Evolutionary conservation across 345 rosid genomes (phyloP), one percentile per base, ranked within the genome.

Genomic region (Raphanus sativus): DNA sequence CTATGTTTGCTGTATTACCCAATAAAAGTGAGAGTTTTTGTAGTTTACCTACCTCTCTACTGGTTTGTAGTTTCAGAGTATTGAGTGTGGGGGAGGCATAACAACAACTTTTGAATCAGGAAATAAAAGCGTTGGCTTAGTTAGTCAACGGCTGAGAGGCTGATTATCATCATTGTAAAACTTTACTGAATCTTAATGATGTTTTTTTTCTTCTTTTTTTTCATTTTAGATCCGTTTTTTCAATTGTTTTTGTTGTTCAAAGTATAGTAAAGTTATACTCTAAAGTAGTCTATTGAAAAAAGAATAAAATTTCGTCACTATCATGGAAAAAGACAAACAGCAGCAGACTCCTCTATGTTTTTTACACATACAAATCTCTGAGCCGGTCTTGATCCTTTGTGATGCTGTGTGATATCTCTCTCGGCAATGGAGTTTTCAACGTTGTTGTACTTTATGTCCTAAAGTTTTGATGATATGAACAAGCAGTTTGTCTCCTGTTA

Each of bases 401-500:
- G 67, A 26, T 30, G 65, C 55, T 34, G 48, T 34, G 32, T 62
- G 58, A 30, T 64, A n/a, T n/a, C n/a, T 34, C 3, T 8, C 62
- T 77, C 62, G 71, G 62, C 69, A 66, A 62, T 79, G 70, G 42
- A 38, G 71, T 24, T 54, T 34, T 62, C 13, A 67, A n/a, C 25
- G 65, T 70, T 67, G 71, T 45, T 67, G 71, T 25, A 79, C 91
- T 92, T 89, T 87, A 45, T 75, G 30, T 81, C 87, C 80, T 61
- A 75, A 83, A 56, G 91, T 80, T 79, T 87, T 90, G 79, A 91
- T 91, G 67, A 88, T 85, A 26, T 85, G 73, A 71, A 86, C 82
- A 86, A 94, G 82, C 78, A 91, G 74, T 71, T 73, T 84, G 81
- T 94, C 97, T 67, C 98, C 97, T 2, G 89, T 86, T 29, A 90